Percentiles rank a stretch among this genome's conserved stretches.
These are phyloP conservation scores for Talaromyces verruculosus DNA, from an alignment of 2,329 filamentous ascomycete genomes.

Conservation along the genomic window DNA sequence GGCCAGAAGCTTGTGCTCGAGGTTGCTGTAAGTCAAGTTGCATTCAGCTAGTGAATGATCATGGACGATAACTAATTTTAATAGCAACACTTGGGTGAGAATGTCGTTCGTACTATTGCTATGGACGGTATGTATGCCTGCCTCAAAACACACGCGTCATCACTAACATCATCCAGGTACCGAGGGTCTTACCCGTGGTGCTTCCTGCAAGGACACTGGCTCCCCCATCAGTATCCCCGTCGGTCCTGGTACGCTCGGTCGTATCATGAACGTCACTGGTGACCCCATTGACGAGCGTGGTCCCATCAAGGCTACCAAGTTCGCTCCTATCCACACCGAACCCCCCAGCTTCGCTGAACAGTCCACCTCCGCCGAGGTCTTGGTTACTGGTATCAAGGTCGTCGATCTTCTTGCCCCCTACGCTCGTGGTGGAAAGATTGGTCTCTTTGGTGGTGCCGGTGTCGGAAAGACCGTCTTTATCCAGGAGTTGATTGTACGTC, in stretches of 20 bases:
- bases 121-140: conserved; percentile 81
- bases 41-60: neutral
- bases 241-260: conserved; percentile 87
- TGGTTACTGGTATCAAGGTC: conserved; percentile 99
- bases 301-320: conserved; percentile 90
- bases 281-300: conserved; percentile 99
- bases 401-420: conserved; percentile 98
- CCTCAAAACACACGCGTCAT: neutral
- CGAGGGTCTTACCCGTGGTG: conserved; percentile 97
- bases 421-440: conserved; percentile 99
- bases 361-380: conserved; percentile 92
- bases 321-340: conserved; percentile 88
- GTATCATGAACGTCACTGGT: conserved; percentile 99
- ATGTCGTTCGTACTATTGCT: conserved; percentile 98
- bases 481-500: conserved; percentile 89
- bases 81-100: conserved; percentile 99
- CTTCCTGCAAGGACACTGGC: conserved; percentile 82
- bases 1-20: conserved; percentile 94
- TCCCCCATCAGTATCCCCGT: conserved; percentile 95
- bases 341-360: conserved; percentile 91
- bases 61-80: conserved; percentile 10
- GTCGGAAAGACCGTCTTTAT: conserved; percentile 99
- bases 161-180: conserved; percentile 64
- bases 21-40: conserved; percentile 72
- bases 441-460: conserved; percentile 99